phyloP scores from a whole-genome alignment of 306 rosid genomes.

The Styphnolobium japonicum region DNA sequence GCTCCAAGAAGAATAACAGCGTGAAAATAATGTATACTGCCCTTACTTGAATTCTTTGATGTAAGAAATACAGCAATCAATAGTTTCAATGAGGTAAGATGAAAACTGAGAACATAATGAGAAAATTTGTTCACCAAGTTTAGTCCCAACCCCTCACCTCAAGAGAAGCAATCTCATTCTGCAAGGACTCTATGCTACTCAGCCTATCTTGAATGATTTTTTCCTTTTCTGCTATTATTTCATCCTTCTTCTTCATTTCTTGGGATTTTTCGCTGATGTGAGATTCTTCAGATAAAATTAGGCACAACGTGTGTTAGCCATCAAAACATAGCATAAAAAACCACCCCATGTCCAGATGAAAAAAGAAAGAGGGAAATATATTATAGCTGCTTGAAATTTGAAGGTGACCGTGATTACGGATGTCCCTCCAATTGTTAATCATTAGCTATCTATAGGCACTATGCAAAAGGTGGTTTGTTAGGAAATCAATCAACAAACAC shows the following conservation, averaged over 20 bases:
- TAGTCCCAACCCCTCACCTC: conserved; percentile 46
- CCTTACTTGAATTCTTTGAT: not conserved
- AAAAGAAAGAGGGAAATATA: not conserved
- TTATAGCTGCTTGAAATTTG: not conserved
- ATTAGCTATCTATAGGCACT: not conserved
- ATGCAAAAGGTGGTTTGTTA: conserved; percentile 45
- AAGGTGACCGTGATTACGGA: not conserved
- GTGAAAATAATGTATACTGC: not conserved
- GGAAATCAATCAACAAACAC: conserved; percentile 35
- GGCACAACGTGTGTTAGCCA: conserved; percentile 1
- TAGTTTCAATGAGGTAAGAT: not conserved
- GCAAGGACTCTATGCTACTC: conserved; percentile 43
- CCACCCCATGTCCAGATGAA: not conserved
- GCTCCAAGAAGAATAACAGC: not conserved
- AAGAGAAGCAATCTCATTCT: conserved; percentile 50
- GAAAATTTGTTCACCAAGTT: not conserved
- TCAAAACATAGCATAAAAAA: not conserved
- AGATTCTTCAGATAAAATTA: conserved; percentile 40
- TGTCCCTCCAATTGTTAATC: not conserved
- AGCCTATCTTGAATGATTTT: conserved; percentile 39
- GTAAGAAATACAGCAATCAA: not conserved
- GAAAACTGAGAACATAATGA: not conserved
- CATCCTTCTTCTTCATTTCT: conserved; percentile 50
- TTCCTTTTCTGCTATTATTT: conserved; percentile 43
- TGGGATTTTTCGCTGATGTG: conserved; percentile 36